Evolutionary conservation across 352 stramenopile genomes (phyloP).

Genomic region (Plasmopara muralis): DNA sequence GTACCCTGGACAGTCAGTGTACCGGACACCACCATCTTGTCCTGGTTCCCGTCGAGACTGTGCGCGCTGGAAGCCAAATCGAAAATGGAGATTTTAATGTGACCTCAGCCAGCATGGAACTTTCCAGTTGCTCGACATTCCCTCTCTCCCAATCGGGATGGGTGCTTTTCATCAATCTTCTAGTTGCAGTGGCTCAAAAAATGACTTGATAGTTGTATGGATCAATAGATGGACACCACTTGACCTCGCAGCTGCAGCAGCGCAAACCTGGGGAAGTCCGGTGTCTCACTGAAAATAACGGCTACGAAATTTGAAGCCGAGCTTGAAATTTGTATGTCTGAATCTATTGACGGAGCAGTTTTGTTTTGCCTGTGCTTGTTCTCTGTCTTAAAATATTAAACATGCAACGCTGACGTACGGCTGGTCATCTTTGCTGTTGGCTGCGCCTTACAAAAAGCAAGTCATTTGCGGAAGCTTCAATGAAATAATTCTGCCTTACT

Average conservation of each 20-base stretch:
- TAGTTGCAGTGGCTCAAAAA: not conserved
- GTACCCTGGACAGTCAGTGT: constrained; percentile 38
- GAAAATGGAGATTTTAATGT: constrained; percentile 25
- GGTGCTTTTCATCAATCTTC: constrained; percentile 8
- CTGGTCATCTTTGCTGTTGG: constrained; percentile 23
- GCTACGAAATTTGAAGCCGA: constrained; percentile 3
- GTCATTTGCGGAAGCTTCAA: constrained; percentile 3
- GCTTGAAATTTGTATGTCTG: constrained; percentile 17
- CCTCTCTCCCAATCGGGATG: constrained; percentile 13
- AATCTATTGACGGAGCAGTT: constrained; percentile 1
- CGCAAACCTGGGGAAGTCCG: not conserved
- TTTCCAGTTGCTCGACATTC: constrained; percentile 12
- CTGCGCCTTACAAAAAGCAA: not conserved
- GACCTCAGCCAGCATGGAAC: constrained; percentile 2
- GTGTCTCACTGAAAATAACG: constrained; percentile 16
- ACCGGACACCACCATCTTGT: constrained; percentile 35
- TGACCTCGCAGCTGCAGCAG: constrained; percentile 9
- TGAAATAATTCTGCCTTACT: too few relatives aligned
- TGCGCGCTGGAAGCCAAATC: constrained; percentile 25
- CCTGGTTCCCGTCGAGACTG: constrained; percentile 23
- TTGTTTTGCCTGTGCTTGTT: not conserved
- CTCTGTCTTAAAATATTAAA: not conserved
- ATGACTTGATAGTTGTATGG: constrained; percentile 8
- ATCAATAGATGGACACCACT: constrained; percentile 6
- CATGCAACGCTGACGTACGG: constrained; percentile 21